Evolutionary conservation across 75 land plant genomes (phyloP), one percentile per base, ranked within the genome.

Genomic region (Selaginella tamariscina): DNA sequence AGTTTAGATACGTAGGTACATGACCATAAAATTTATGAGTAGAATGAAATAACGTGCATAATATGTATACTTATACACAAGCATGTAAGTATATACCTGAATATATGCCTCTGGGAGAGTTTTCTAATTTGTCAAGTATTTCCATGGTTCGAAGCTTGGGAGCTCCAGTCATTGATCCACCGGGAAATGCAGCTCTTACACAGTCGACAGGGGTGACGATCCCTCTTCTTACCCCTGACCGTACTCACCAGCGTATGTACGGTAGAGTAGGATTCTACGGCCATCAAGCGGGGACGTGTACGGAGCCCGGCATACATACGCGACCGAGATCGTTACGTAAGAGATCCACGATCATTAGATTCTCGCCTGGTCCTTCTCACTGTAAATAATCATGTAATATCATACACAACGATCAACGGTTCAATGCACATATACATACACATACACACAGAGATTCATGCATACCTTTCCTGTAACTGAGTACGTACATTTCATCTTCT

Each of bases 121-220:
- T 78, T 32, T 95, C 99, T 44, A 95, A 63, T 24, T 87, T 75
- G 66, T 95, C 99, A 23, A 95, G 80, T 32, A 95, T 70, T 60
- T 95, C 97, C 92, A 95, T 87, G 5, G 99, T 88, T 69, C 99
- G 67, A 72, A 90, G 54, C 64, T 95, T 91, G 27, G 99, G 99
- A 28, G 99, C 91, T 32, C 98, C 99, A 11, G 99, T 95, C 99
- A 95, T 95, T 18, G 99, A 95, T 39, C 99, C 99, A 33, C 99
- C 99, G 1, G 99, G 98, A 69, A 95, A 95, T 28, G 96, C 90
- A 27, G 99, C 98, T 68, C 72, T 83, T 26, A 95, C 84, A 70
- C 99, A 95, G 30, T 87, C 84, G 29, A 90, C 65, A 2, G 87
- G 78, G 22, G 83, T 79, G 23, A 81, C 31, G 32, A 79, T 71